A percentile compares a stretch with the other conserved stretches of the same genome.
phyloP scores from a whole-genome alignment of 1,284 basidiomycete species.

The Spongiforma sp. region DNA sequence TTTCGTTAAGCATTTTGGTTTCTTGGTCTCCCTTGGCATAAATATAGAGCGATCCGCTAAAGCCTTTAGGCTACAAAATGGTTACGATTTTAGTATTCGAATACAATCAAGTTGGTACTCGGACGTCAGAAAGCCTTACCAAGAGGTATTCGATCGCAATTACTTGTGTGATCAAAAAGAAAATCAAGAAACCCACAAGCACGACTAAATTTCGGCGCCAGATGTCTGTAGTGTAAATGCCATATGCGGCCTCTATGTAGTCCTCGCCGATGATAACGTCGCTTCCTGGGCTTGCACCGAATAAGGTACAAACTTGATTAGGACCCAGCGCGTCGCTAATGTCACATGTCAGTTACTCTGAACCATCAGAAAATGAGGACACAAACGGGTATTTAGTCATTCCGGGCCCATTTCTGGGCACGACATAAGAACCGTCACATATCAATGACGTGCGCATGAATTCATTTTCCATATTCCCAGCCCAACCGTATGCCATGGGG shows the following conservation, averaged over 20 bases:
- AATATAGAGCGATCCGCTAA: slow-evolving; percentile 57
- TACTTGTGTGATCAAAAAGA: slow-evolving; percentile 70
- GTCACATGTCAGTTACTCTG: slow-evolving; percentile 3
- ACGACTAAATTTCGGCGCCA: slow-evolving; percentile 68
- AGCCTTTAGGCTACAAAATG: slow-evolving; percentile 52
- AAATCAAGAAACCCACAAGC: slow-evolving; percentile 64
- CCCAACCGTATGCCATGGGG: slow-evolving; percentile 77
- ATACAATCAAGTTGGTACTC: too few relatives aligned
- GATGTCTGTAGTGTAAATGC: slow-evolving; percentile 53
- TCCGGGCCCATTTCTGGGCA: slow-evolving; percentile 72
- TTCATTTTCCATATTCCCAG: slow-evolving; percentile 84
- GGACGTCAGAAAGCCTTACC: slow-evolving; percentile 43
- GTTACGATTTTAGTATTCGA: background rate
- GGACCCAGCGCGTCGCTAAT: slow-evolving; percentile 55
- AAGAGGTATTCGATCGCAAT: slow-evolving; percentile 67
- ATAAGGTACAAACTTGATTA: slow-evolving; percentile 74
- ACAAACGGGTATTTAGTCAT: slow-evolving; percentile 71
- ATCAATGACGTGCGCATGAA: slow-evolving; percentile 72
- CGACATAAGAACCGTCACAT: slow-evolving; percentile 72
- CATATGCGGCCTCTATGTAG: slow-evolving; percentile 67
- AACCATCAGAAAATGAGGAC: slow-evolving; percentile 1
- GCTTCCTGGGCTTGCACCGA: slow-evolving; percentile 58
- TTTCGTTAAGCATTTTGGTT: slow-evolving; percentile 67
- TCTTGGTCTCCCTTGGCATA: slow-evolving; percentile 78
- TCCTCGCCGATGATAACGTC: slow-evolving; percentile 53